Evolutionary conservation across 257 asterid genomes (phyloP).

Genomic region (Solanum commersonii): DNA sequence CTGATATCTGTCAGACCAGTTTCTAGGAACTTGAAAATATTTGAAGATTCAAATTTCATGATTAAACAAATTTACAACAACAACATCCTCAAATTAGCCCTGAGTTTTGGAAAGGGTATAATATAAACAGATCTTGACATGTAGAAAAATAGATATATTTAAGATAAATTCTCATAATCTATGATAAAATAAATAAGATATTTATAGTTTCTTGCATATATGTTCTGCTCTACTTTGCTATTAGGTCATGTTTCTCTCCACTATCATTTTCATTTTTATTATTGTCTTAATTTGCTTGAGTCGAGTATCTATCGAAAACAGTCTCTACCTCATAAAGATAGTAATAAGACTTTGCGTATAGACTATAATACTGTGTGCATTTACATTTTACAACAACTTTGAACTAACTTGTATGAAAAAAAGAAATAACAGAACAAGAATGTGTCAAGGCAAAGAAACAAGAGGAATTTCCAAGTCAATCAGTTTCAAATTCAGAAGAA

Average conservation of each 20-base stretch:
- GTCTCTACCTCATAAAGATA: no score
- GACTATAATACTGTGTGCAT: neutral
- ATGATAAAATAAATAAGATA: neutral
- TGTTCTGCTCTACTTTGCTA: neutral
- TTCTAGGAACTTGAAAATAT: neutral
- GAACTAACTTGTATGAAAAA: neutral
- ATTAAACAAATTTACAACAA: neutral
- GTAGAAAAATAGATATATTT: neutral
- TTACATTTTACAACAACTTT: neutral
- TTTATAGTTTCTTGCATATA: no score
- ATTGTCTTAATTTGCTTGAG: neutral
- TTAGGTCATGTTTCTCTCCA: neutral
- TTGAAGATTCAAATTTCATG: neutral
- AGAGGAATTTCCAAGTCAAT: conserved; percentile 18
- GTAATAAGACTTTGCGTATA: no score
- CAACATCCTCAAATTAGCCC: no score
- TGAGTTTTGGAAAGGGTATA: no score
- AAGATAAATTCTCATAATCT: neutral
- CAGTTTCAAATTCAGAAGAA: neutral
- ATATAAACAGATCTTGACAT: neutral
- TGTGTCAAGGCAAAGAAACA: conserved; percentile 6
- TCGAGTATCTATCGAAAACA: no score
- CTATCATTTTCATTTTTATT: no score
- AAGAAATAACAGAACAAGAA: conserved; percentile 6
- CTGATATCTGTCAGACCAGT: no score